Base-by-base conservation (phyloP, 1,284 basidiomycete genomes). In the Trichosporon coremiiforme region DNA sequence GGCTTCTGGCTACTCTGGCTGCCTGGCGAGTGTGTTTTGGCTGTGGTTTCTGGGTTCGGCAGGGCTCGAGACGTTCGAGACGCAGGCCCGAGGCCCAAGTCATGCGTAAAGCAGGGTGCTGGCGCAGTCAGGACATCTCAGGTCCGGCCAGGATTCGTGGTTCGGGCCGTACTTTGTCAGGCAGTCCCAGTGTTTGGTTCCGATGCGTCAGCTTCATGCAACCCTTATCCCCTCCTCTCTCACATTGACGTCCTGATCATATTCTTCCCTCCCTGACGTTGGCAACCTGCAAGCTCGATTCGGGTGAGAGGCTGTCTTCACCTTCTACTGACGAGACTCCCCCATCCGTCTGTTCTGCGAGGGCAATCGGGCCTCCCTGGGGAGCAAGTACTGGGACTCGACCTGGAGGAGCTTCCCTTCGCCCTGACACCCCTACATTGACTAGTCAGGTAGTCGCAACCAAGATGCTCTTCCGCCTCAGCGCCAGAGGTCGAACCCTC, bases 171-270 rank as follows among this genome's bases (percentile, higher is more conserved):
- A 62, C 33, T 33, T 62, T 12, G 22, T 17, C 50, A 53, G n/a
- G n/a, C 25, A 25, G 25, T 25, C 25, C 25, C 57, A 62, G 57
- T 62, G 57, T 62, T 62, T 62, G 57, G 57, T 62, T 62, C 57
- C 57, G 57, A 62, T 62, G 57, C 57, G 15, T 33, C 55, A 60
- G 25, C 25, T 25, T 25, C 25, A 25, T 15, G 2, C 50, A 10
- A 33, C 57, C 57, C 57, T 62, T 20, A 35, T 29, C 22, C 53
- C 53, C 53, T 20, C 53, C 12, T 29, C 55, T 33, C 17, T 29
- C 55, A 29, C 17, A 29, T 17, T 13, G 5, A 13, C 55, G 25
- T 53, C 50, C 50, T 53, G 50, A 53, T 53, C 50, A n/a, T 17
- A 53, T 53, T 53, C 50, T 25, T 22, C n/a, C 55, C 31, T 33